These are phyloP conservation scores for Tolypocladium tundrense DNA, from an alignment of 2,329 filamentous ascomycete genomes.

Conservation along the genomic window DNA sequence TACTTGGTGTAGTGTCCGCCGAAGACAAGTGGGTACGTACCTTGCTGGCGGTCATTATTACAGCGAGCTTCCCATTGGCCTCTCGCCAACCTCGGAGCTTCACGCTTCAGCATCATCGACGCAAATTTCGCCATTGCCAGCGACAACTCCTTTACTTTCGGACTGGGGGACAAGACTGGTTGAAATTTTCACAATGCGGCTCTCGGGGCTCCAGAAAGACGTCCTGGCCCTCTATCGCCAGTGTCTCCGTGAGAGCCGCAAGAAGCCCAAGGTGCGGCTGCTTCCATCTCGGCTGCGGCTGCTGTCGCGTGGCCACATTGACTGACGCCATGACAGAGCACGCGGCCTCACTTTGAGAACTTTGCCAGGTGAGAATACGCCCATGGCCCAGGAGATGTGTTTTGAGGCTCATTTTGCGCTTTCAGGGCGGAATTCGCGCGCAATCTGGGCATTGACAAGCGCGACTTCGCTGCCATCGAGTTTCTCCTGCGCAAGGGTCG, in stretches of 20 bases:
- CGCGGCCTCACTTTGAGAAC: slow-evolving; percentile 49
- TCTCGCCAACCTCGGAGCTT: neutral
- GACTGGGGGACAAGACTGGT: neutral
- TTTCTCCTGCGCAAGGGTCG: slow-evolving; percentile 73
- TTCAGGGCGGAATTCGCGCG: slow-evolving; percentile 58
- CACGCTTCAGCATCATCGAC: neutral
- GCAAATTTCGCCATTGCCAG: neutral
- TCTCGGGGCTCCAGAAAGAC: slow-evolving; percentile 85
- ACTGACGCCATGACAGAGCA: slow-evolving; percentile 29
- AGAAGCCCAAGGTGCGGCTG: slow-evolving; percentile 55
- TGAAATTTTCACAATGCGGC: slow-evolving; percentile 18
- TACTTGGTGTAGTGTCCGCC: neutral
- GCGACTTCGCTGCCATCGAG: slow-evolving; percentile 79
- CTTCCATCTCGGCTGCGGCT: neutral
- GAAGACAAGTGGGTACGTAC: neutral
- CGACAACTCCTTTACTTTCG: neutral
- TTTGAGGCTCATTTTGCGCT: neutral
- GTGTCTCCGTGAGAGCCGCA: slow-evolving; percentile 70
- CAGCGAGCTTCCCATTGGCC: neutral
- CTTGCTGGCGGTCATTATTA: neutral
- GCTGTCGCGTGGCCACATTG: slow-evolving; percentile 2
- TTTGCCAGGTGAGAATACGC: slow-evolving; percentile 46
- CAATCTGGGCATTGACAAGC: slow-evolving; percentile 59
- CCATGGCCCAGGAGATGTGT: neutral
- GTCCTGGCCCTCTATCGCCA: slow-evolving; percentile 78